Evolutionary conservation across 257 asterid species (phyloP), one percentile per base, ranked within the genome.

Genomic region (Thymus quinquecostatus): DNA sequence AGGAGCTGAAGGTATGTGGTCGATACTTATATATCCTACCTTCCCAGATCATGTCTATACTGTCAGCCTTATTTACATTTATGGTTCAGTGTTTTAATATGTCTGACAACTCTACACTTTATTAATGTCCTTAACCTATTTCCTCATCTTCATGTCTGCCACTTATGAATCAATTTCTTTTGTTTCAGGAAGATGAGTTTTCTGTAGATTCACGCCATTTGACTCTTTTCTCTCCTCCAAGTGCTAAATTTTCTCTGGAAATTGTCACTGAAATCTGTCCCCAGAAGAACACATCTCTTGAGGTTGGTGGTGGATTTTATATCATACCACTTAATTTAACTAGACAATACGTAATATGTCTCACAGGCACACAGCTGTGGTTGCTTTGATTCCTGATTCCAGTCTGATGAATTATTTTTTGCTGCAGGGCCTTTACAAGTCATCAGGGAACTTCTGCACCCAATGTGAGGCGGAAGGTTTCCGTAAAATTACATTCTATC

Each of bases 381-480:
- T 60, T 67, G 55, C 29, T 55, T 61, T 49, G 45, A 56, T 55
- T 50, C 76, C 51, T 61, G 47, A 60, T 49, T 60, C 58, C 57
- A 44, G 36, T 62, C 66, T 71, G 63, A 43, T 79, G 69, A 36
- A 60, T 59, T 41, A 69, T 78, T 58, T 21, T 71, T 56, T 73
- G 63, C 74, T 79, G 57, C 82, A 92, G 99, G 99, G 99, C 68
- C 98, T 95, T 70, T 95, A 89, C 81, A 89, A 86, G 86, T 78
- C 99, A 69, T 86, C 99, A 10, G 89, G 91, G 65, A 95, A 95
- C 81, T 95, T 92, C 82, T 95, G 98, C 83, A 95, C 99, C 33
- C 97, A 92, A 82, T 95, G 99, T 80, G 99, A 95, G 78, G 97
- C 98, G 9, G 98, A 95, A 75, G 98, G 99, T 67, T 95, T 95